Evolutionary conservation across 1,284 basidiomycete genomes (phyloP), one percentile per base, ranked within the genome.

Genomic region (Malassezia psittaci): DNA sequence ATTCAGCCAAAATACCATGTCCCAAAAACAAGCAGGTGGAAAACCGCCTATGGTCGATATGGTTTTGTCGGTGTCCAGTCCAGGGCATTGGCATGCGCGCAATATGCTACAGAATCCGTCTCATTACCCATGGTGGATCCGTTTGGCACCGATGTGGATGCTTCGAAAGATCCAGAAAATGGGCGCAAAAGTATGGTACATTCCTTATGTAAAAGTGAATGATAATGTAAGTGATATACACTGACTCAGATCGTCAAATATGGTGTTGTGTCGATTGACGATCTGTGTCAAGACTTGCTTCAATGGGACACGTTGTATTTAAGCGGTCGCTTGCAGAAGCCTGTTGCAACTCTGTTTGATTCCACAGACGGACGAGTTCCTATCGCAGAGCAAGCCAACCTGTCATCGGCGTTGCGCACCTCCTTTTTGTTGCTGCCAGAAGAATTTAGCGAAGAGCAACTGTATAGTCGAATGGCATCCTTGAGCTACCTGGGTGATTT

Each of bases 251-350:
- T 82, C 48, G 87, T 96, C 77, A 99, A 99, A 77, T 99, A 99
- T 75, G 93, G 93, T n/a, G 85, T 96, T 24, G 90, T 93, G 34
- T 89, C 88, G 0, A 82, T 94, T 8, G 87, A 93, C 65, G 85
- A 85, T 54, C 81, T 99, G 32, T 89, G 87, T 65, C 81, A 83
- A 1, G 94, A 99, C 74, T 78, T 98, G 39, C 79, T 91, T 40
- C 87, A 89, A 68, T 99, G 94, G 93, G 82, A 84, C 42, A 84
- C 88, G 16, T 81, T 98, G 8, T 99, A 99, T 76, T 83, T 96
- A 43, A 86, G 89, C 1, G 94, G 93, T 0, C 82, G 93, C 19
- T 90, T 98, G 84, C 93, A 98, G 77, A 99, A 99, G 76, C 93
- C 94, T 0, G 66, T 70, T 1, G 65, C 66, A 5, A 47, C 59